A percentile compares a stretch with the other conserved stretches of the same genome.
Evolutionary conservation across 352 stramenopile genomes (phyloP).

Genomic region (Phytophthora europaea): DNA sequence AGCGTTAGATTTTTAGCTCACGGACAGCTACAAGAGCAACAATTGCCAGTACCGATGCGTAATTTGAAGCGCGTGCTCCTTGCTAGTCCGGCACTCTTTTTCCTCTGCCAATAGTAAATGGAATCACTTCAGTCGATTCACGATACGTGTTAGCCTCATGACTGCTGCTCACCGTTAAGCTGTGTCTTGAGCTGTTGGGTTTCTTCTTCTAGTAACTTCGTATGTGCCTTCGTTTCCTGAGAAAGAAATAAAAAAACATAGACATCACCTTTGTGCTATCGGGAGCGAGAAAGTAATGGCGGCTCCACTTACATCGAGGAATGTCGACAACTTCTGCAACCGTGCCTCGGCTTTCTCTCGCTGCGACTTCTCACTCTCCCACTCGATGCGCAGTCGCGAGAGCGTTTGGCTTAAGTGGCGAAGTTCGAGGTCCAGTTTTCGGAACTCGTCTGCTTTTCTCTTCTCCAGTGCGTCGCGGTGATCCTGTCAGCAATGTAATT

Average conservation of each 20-base stretch:
- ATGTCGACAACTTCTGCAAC: conserved; percentile 41
- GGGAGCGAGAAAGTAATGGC: background rate
- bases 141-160: background rate
- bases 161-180: conserved; percentile 39
- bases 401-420: conserved; percentile 54
- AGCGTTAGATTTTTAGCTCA: background rate
- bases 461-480: conserved; percentile 34
- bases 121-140: background rate
- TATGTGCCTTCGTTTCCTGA: conserved; percentile 52
- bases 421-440: conserved; percentile 63
- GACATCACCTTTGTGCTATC: background rate
- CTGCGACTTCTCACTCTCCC: conserved; percentile 55
- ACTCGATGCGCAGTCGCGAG: conserved; percentile 54
- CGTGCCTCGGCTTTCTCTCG: conserved; percentile 55
- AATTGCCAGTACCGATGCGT: conserved; percentile 29
- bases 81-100: conserved; percentile 29
- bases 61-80: conserved; percentile 39
- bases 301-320: conserved; percentile 45
- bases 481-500: conserved; percentile 1
- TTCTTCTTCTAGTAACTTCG: conserved; percentile 48
- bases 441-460: conserved; percentile 55
- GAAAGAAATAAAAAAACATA: conserved; percentile 7
- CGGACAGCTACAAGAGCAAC: background rate
- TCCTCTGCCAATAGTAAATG: conserved; percentile 22
- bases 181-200: conserved; percentile 43